A percentile compares a stretch with the other conserved stretches of the same genome.
phyloP scores from a whole-genome alignment of 2,329 filamentous ascomycete species.

The Dactylonectria estremocensis region DNA sequence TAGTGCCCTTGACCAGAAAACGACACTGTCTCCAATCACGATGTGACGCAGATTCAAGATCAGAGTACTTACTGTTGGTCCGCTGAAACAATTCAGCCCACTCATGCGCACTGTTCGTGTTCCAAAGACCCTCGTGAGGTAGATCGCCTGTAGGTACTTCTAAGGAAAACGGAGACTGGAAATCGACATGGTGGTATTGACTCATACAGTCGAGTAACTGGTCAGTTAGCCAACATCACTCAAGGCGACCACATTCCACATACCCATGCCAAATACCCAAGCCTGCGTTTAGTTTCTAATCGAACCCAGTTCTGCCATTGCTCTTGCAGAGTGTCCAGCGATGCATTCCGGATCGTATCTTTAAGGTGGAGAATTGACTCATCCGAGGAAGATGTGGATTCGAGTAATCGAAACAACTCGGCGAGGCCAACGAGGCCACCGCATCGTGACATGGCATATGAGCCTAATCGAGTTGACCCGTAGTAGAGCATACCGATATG shows the following conservation, averaged over 20 bases:
- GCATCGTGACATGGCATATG: slow-evolving; percentile 1
- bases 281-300: slow-evolving; percentile 26
- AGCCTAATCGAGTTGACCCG: slow-evolving; percentile 10
- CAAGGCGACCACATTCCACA: slow-evolving; percentile 11
- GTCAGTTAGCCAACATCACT: neutral
- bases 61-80: slow-evolving; percentile 3
- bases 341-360: slow-evolving; percentile 14
- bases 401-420: neutral
- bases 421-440: slow-evolving; percentile 2
- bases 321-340: neutral
- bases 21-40: neutral
- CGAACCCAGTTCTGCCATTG: slow-evolving; percentile 22
- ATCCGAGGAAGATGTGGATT: neutral
- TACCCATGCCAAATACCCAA: slow-evolving; percentile 35
- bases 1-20: neutral
- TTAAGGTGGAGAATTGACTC: neutral
- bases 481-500: slow-evolving; percentile 32
- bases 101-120: slow-evolving; percentile 5
- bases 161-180: slow-evolving; percentile 1
- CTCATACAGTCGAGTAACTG: slow-evolving; percentile 29
- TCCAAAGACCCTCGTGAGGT: slow-evolving; percentile 34
- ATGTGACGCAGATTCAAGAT: no score
- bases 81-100: slow-evolving; percentile 14
- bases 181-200: slow-evolving; percentile 14
- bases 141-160: slow-evolving; percentile 3